Evolutionary conservation across 1,284 basidiomycete species (phyloP).

Genomic region (Cutaneotrichosporon cavernicola): DNA sequence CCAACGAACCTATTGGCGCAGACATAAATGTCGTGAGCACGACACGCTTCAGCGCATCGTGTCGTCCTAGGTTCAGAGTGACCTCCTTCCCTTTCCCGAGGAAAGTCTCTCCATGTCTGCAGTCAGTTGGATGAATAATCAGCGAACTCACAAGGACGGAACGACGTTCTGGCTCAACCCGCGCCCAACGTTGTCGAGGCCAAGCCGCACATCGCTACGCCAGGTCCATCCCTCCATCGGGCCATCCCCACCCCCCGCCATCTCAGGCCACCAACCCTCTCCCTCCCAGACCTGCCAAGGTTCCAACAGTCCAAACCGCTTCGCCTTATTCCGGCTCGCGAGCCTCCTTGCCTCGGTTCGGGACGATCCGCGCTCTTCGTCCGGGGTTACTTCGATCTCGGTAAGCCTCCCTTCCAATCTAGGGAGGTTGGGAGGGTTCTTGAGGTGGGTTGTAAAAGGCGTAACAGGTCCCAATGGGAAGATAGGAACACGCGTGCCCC

Average conservation of each 20-base stretch:
- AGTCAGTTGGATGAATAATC: not conserved
- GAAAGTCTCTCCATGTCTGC: constrained; percentile 35
- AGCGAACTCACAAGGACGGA: not conserved
- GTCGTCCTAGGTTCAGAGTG: constrained; percentile 31
- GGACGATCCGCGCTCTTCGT: not conserved
- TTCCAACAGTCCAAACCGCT: constrained; percentile 13
- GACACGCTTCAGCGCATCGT: constrained; percentile 22
- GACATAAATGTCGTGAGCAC: constrained; percentile 28
- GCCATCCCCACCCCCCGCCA: constrained; percentile 14
- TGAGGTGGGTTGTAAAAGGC: constrained; percentile 37
- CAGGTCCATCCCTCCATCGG: constrained; percentile 31
- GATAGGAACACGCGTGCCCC: constrained; percentile 3
- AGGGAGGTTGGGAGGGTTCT: constrained; percentile 10
- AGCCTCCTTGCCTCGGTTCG: constrained; percentile 8
- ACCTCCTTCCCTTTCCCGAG: constrained; percentile 23
- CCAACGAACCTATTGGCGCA: constrained; percentile 7
- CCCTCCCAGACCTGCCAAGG: constrained; percentile 50
- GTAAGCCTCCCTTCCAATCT: constrained; percentile 3
- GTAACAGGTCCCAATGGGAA: constrained; percentile 34
- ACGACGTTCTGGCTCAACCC: constrained; percentile 6
- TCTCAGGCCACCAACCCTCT: constrained; percentile 50
- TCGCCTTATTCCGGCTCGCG: constrained; percentile 10
- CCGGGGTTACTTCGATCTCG: constrained; percentile 7
- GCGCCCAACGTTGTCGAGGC: constrained; percentile 37
- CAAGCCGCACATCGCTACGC: constrained; percentile 39